Conservation (phyloP, 805 yeast species). For the Blastobotrys attinorum region DNA sequence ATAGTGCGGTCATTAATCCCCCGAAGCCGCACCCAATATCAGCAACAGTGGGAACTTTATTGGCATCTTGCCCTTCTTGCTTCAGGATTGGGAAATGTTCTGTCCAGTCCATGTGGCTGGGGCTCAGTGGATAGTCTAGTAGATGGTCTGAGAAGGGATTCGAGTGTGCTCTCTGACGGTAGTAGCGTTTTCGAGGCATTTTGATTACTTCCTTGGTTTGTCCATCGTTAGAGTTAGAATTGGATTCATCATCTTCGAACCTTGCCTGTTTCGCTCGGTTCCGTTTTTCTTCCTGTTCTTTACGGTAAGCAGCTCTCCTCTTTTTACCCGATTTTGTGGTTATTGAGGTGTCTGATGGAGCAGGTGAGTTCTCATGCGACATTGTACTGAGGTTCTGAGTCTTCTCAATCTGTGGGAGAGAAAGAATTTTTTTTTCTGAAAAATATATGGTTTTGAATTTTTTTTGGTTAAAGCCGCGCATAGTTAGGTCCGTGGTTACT, state of each 20-base stretch:
- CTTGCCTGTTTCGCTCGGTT: constrained; percentile 40
- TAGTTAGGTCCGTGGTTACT: too few relatives aligned
- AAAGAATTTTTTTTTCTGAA: too few relatives aligned
- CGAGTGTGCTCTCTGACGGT: constrained; percentile 95
- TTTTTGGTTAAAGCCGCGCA: too few relatives aligned
- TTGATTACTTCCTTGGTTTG: constrained; percentile 33
- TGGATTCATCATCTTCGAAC: constrained; percentile 29
- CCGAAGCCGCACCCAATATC: constrained; percentile 98
- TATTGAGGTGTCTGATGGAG: neutral
- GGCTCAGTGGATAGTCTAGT: constrained; percentile 77
- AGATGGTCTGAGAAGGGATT: constrained; percentile 95
- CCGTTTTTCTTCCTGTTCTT: constrained; percentile 42
- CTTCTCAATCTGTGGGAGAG: too few relatives aligned
- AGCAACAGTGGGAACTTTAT: constrained; percentile 57
- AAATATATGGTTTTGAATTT: too few relatives aligned
- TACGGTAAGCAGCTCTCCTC: constrained; percentile 31
- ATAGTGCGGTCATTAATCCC: constrained; percentile 72
- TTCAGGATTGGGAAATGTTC: constrained; percentile 59
- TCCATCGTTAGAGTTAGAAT: too few relatives aligned
- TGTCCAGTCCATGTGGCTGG: constrained; percentile 83
- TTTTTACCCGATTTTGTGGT: neutral
- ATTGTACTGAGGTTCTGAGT: too few relatives aligned
- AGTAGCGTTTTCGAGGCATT: constrained; percentile 69
- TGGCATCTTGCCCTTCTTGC: constrained; percentile 17
- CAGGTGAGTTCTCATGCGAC: too few relatives aligned